Conservation (phyloP, 306 rosid species). For the Corylus avellana region DNA sequence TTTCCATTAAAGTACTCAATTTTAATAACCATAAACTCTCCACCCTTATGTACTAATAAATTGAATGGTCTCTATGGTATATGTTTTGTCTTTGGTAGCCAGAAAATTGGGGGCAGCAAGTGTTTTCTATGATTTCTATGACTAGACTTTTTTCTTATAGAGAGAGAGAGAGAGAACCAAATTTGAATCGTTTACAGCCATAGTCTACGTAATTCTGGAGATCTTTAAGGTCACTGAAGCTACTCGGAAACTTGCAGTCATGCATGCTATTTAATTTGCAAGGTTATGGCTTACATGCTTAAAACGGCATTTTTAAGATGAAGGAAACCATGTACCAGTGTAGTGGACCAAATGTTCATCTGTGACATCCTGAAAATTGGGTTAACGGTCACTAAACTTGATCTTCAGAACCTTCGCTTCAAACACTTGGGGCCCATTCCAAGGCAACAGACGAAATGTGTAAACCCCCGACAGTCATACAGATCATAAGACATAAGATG, state of each 20-base stretch:
- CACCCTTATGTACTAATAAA: background rate
- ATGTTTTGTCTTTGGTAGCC: background rate
- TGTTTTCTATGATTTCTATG: too few relatives aligned
- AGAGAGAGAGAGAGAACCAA: too few relatives aligned
- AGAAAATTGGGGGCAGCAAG: background rate
- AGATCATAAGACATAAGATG: background rate
- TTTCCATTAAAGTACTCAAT: background rate
- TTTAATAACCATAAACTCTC: background rate
- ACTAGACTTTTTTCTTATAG: too few relatives aligned
- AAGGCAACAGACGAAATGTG: background rate
- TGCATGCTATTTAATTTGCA: background rate
- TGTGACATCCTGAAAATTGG: background rate
- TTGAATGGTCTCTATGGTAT: background rate
- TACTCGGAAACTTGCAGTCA: background rate
- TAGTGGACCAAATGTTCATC: background rate
- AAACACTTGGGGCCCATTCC: constrained; percentile 17
- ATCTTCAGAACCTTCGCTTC: constrained; percentile 13
- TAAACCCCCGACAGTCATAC: background rate
- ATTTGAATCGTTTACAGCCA: too few relatives aligned
- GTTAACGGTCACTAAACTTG: constrained; percentile 3
- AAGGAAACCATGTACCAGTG: background rate
- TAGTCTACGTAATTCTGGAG: too few relatives aligned
- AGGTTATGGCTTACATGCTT: background rate
- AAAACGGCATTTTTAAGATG: background rate
- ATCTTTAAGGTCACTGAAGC: background rate